These are phyloP conservation scores for Omphalea diandra DNA, from an alignment of 441 rosid species.

Conservation along the genomic window DNA sequence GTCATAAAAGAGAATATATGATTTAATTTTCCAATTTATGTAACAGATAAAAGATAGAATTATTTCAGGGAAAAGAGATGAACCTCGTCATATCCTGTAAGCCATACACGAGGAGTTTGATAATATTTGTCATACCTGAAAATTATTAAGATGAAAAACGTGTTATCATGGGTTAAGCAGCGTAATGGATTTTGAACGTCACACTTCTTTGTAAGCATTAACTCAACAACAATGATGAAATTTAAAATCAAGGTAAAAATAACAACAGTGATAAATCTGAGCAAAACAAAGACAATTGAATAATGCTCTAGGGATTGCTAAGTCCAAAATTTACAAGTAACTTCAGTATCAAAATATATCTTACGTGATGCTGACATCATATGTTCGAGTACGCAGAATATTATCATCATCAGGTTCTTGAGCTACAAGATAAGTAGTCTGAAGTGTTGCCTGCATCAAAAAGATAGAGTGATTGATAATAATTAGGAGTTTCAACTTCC, in stretches of 20 bases:
- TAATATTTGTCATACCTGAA: conserved; percentile 96
- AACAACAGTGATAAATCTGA: background rate
- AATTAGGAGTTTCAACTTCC: background rate
- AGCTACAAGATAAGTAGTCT: conserved; percentile 63
- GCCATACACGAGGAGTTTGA: conserved; percentile 99
- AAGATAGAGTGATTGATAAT: background rate
- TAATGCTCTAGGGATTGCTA: background rate
- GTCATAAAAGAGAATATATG: background rate
- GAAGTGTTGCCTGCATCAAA: conserved; percentile 78
- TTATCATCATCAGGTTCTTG: conserved; percentile 91
- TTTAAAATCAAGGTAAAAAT: background rate
- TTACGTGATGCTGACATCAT: conserved; percentile 99
- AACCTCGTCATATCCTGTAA: conserved; percentile 99
- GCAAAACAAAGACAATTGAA: background rate
- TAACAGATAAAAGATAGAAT: conserved; percentile 26
- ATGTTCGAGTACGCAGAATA: conserved; percentile 90
- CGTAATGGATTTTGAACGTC: background rate
- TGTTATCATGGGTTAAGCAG: background rate
- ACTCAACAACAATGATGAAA: background rate
- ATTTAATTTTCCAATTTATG: background rate
- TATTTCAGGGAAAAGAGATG: conserved; percentile 7
- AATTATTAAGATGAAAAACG: background rate
- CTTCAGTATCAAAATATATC: conserved; percentile 26
- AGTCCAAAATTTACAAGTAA: background rate
- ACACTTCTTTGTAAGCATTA: background rate